Evolutionary conservation across 257 asterid species (phyloP).

Genomic region (Solanum tarijense): DNA sequence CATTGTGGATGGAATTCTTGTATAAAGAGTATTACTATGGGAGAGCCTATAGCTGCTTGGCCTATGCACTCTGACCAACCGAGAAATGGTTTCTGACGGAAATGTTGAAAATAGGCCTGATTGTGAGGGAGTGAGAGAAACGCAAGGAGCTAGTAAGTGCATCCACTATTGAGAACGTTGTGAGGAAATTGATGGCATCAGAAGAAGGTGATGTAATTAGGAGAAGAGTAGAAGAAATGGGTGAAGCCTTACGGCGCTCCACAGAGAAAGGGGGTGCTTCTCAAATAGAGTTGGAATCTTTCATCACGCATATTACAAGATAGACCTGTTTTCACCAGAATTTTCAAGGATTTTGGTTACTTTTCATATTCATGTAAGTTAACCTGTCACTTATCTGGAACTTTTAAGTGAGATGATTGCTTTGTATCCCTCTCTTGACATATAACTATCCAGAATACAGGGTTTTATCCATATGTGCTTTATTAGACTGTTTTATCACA

Average conservation of each 20-base stretch:
- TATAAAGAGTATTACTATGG: not conserved
- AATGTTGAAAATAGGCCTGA: not conserved
- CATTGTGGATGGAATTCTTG: not conserved
- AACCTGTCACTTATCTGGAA: not conserved
- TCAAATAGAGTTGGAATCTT: not conserved
- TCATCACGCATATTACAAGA: not conserved
- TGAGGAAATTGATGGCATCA: not conserved
- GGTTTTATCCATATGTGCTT: not conserved
- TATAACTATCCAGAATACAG: not conserved
- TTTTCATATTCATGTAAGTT: not conserved
- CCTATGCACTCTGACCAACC: not conserved
- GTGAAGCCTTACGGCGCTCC: not conserved
- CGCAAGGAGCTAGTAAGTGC: not conserved
- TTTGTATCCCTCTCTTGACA: not conserved
- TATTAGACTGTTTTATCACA: not conserved
- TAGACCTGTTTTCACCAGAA: not conserved
- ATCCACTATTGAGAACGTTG: not conserved
- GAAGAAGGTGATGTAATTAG: not conserved
- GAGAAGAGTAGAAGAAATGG: not conserved
- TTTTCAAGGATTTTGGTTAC: not conserved
- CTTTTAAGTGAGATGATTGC: not conserved
- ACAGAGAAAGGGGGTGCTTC: not conserved
- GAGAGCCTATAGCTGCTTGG: not conserved
- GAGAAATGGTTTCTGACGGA: not conserved
- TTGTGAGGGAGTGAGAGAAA: not conserved